These are phyloP conservation scores for Obba rivulosa DNA, from an alignment of 768 basidiomycete genomes.

Conservation along the genomic window DNA sequence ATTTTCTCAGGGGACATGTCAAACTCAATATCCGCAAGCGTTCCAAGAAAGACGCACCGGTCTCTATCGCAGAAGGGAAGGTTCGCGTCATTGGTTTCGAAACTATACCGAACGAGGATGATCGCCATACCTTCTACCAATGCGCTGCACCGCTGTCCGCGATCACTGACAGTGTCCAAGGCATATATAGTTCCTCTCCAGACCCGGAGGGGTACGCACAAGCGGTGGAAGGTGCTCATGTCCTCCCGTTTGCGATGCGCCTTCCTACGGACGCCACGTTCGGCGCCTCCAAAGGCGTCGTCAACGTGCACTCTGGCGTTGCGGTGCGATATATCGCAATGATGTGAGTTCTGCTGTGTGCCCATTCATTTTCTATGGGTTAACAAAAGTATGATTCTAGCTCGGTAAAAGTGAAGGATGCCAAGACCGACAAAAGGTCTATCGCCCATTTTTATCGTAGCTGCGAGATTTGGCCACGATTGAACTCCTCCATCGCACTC, in stretches of 20 bases:
- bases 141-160: constrained; percentile 50
- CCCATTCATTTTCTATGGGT: background rate
- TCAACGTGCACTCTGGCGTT: constrained; percentile 52
- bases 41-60: constrained; percentile 47
- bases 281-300: constrained; percentile 53
- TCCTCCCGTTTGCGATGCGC: constrained; percentile 66
- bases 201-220: constrained; percentile 60
- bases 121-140: constrained; percentile 82
- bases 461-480: constrained; percentile 73
- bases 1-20: constrained; percentile 62
- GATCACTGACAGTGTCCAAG: constrained; percentile 40
- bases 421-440: constrained; percentile 52
- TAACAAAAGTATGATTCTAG: constrained; percentile 28
- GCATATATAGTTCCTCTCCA: constrained; percentile 37
- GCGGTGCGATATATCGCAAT: constrained; percentile 76
- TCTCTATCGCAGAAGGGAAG: constrained; percentile 70
- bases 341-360: constrained; percentile 43
- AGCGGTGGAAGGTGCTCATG: constrained; percentile 62
- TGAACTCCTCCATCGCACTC: constrained; percentile 58
- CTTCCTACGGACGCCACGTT: constrained; percentile 51
- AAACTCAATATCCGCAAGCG: constrained; percentile 57
- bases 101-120: constrained; percentile 48
- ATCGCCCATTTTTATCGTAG: constrained; percentile 89
- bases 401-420: constrained; percentile 71
- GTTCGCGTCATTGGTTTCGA: constrained; percentile 84